Conservation (phyloP, 192 early-diverging fungal species). For the Linnemannia schmuckeri region DNA sequence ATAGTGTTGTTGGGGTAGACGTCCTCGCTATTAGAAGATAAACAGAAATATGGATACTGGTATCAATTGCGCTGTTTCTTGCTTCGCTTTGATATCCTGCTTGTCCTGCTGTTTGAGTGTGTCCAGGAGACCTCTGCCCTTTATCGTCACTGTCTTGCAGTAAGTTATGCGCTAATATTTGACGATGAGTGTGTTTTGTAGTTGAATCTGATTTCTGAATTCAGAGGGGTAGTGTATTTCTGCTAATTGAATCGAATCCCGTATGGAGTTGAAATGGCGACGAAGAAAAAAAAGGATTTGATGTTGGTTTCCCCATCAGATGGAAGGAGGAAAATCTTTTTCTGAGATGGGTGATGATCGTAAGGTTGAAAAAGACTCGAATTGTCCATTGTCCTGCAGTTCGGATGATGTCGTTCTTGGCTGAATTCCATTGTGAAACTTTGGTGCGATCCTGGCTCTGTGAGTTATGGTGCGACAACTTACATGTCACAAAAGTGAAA, state of each 20-base stretch:
- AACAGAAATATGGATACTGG: background rate
- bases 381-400: background rate
- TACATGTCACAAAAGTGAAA: constrained; percentile 33
- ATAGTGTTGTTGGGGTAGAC: constrained; percentile 32
- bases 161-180: background rate
- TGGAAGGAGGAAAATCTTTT: background rate
- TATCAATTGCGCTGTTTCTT: background rate
- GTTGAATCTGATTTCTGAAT: background rate
- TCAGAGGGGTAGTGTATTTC: background rate
- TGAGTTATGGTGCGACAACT: constrained; percentile 3
- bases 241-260: background rate
- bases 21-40: background rate
- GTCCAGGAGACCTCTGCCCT: background rate
- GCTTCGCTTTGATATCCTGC: background rate
- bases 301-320: background rate
- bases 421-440: no score
- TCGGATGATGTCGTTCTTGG: no score
- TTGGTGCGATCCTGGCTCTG: background rate
- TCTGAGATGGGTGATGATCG: background rate
- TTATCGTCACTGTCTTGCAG: background rate
- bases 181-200: background rate
- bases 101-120: background rate
- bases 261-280: background rate
- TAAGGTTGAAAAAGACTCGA: background rate
- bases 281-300: background rate